These are phyloP conservation scores for Umbelopsis sp. DNA, from an alignment of 192 early-diverging fungal genomes.

Conservation along the genomic window DNA sequence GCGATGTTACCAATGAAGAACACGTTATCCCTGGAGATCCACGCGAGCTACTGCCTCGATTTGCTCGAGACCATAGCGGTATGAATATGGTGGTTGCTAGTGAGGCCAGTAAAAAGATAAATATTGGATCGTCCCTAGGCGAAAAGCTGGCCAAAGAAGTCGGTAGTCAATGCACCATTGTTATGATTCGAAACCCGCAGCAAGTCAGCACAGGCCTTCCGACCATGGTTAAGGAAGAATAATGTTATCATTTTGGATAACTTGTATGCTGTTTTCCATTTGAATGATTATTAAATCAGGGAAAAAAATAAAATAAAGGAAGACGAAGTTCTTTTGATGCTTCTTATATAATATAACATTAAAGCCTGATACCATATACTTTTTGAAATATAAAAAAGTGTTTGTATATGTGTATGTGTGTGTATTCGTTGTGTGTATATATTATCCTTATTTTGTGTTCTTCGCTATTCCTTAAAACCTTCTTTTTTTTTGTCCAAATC, in stretches of 20 bases:
- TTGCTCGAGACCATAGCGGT: slow-evolving; percentile 9
- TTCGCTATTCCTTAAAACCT: not conserved
- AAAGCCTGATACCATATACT: too few relatives aligned
- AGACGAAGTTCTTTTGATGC: not conserved
- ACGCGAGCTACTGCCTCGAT: not conserved
- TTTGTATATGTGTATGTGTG: not conserved
- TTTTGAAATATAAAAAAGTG: not conserved
- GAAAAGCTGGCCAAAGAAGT: slow-evolving; percentile 15
- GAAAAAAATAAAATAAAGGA: too few relatives aligned
- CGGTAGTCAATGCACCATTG: slow-evolving; percentile 11
- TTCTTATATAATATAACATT: not conserved
- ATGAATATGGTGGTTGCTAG: slow-evolving; percentile 1
- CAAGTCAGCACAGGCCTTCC: not conserved
- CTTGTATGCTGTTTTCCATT: too few relatives aligned
- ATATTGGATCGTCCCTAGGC: not conserved
- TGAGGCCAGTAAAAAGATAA: not conserved
- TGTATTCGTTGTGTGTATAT: not conserved
- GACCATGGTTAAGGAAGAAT: not conserved
- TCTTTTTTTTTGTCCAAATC: too few relatives aligned
- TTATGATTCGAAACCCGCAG: slow-evolving; percentile 9
- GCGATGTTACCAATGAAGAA: slow-evolving; percentile 7
- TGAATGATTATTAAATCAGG: too few relatives aligned
- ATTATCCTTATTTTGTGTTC: not conserved
- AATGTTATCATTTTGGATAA: too few relatives aligned
- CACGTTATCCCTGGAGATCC: slow-evolving; percentile 1